phyloP scores from a whole-genome alignment of 257 asterid genomes.

The Jaltomata sinuosa region DNA sequence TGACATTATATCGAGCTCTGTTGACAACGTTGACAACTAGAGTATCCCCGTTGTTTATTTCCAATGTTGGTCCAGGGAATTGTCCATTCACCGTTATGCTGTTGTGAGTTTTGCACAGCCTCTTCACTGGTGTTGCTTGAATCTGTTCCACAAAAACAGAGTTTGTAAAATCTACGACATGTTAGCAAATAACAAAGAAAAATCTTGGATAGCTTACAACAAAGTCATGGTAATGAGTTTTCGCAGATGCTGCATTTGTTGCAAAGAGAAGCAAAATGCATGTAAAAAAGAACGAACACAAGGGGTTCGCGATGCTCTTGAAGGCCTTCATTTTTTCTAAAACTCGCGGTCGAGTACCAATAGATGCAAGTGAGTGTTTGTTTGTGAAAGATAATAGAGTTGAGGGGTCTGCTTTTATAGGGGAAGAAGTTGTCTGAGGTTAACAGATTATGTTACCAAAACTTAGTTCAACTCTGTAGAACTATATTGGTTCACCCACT shows the following conservation, averaged over 20 bases:
- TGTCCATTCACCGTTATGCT: slow-evolving; percentile 61
- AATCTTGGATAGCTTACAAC: slow-evolving; percentile 32
- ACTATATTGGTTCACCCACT: slow-evolving; percentile 70
- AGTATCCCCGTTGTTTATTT: slow-evolving; percentile 69
- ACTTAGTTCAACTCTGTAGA: slow-evolving; percentile 35
- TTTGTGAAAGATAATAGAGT: slow-evolving; percentile 21
- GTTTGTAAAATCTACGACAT: neutral
- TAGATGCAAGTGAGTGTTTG: neutral
- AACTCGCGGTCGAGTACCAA: neutral
- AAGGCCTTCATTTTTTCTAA: slow-evolving; percentile 13
- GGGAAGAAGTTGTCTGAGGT: slow-evolving; percentile 12
- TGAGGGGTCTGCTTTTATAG: slow-evolving; percentile 28
- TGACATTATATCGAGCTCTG: slow-evolving; percentile 58
- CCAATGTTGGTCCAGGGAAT: slow-evolving; percentile 72
- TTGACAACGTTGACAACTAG: slow-evolving; percentile 58
- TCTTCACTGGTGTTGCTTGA: slow-evolving; percentile 77
- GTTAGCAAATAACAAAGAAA: neutral
- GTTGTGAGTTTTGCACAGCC: slow-evolving; percentile 81
- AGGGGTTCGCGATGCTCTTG: slow-evolving; percentile 3
- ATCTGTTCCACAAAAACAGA: slow-evolving; percentile 26
- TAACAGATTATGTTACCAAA: slow-evolving; percentile 34
- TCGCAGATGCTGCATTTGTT: slow-evolving; percentile 34
- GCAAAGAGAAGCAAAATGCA: slow-evolving; percentile 23
- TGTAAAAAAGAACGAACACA: slow-evolving; percentile 13
- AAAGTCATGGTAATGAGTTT: slow-evolving; percentile 53